phyloP scores from a whole-genome alignment of 768 basidiomycete species.

The Tremella fuciformis region DNA sequence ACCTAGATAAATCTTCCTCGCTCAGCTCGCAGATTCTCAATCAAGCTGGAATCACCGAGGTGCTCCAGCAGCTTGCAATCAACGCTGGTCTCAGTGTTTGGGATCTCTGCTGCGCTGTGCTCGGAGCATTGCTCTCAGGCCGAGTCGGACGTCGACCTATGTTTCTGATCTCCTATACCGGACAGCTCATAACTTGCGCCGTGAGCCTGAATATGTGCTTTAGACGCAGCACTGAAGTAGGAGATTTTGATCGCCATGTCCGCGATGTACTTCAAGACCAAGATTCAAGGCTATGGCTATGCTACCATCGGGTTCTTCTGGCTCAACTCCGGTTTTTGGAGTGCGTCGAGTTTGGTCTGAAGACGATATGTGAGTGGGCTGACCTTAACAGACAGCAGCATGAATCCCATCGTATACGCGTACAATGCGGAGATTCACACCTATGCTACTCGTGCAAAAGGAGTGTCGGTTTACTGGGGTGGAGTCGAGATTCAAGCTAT shows the following conservation, averaged over 20 bases:
- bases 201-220: background rate
- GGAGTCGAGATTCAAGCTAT: background rate
- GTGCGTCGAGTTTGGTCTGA: background rate
- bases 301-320: constrained; percentile 13
- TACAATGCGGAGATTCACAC: constrained; percentile 7
- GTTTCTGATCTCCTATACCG: constrained; percentile 9
- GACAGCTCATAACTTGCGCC: background rate
- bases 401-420: constrained; percentile 14
- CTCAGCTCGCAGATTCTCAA: constrained; percentile 11
- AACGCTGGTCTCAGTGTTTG: constrained; percentile 16
- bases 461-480: background rate
- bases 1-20: too few relatives aligned
- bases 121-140: constrained; percentile 13
- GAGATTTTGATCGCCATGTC: constrained; percentile 7
- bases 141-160: constrained; percentile 12
- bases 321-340: constrained; percentile 12
- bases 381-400: constrained; percentile 5
- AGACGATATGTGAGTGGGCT: background rate
- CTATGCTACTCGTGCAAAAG: constrained; percentile 13
- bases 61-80: constrained; percentile 16
- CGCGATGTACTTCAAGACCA: constrained; percentile 15
- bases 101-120: constrained; percentile 12
- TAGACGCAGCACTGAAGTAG: too few relatives aligned
- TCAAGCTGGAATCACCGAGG: constrained; percentile 32
- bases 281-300: constrained; percentile 8